These are phyloP conservation scores for Colletotrichum aenigma DNA, from an alignment of 2,329 filamentous ascomycete genomes.

Conservation along the genomic window DNA sequence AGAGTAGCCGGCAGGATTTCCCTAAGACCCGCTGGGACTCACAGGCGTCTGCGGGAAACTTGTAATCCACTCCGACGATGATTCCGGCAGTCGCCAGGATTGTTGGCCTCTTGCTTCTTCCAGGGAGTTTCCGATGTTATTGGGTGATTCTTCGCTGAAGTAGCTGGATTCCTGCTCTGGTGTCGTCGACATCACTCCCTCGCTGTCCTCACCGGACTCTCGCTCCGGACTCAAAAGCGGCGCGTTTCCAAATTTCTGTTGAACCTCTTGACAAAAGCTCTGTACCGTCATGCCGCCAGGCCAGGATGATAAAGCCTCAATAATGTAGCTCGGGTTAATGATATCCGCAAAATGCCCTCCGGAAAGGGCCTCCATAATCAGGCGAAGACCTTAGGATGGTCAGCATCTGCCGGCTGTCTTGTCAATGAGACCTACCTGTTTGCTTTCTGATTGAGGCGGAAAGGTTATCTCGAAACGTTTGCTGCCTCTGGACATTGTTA, in stretches of 20 bases:
- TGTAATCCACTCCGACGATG: neutral
- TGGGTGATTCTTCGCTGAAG: neutral
- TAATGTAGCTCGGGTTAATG: neutral
- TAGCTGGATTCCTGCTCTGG: neutral
- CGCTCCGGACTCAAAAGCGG: neutral
- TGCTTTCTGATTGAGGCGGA: neutral
- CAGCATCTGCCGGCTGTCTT: neutral
- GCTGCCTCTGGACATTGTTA: neutral
- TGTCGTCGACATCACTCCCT: neutral
- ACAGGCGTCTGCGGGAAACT: neutral
- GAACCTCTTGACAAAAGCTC: neutral
- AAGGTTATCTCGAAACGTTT: neutral
- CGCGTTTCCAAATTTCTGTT: neutral
- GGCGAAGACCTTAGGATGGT: constrained; percentile 24
- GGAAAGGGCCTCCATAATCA: constrained; percentile 23
- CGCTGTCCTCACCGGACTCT: neutral
- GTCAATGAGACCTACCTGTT: neutral
- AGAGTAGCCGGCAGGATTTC: neutral
- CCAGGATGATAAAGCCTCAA: neutral
- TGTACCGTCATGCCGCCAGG: neutral
- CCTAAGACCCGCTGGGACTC: neutral
- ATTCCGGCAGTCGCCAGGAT: neutral
- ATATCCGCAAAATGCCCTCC: neutral
- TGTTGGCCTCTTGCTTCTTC: neutral
- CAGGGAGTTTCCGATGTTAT: neutral